These are phyloP conservation scores for Populus alba DNA, from an alignment of 345 rosid species.

Conservation along the genomic window DNA sequence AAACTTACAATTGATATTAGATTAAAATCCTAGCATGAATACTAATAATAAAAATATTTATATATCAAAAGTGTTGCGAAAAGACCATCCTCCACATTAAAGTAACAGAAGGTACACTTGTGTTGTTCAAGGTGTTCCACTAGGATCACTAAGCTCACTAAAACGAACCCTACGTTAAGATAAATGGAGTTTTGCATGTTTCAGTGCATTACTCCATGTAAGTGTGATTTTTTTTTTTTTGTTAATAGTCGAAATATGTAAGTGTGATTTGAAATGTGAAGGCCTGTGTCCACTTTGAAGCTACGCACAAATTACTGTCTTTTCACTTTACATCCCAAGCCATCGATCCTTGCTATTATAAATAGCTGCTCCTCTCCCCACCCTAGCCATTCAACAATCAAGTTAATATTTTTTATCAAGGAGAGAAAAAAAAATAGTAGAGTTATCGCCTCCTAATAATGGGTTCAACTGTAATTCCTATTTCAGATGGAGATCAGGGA, in stretches of 20 bases:
- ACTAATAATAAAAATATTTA: too few relatives aligned
- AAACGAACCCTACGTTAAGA: not conserved
- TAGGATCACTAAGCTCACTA: conserved; percentile 20
- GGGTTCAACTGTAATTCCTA: conserved; percentile 41
- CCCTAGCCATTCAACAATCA: not conserved
- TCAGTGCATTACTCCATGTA: conserved; percentile 5
- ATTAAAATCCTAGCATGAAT: too few relatives aligned
- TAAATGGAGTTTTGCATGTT: not conserved
- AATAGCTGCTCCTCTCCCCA: conserved; percentile 2
- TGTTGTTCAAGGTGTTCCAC: conserved; percentile 51
- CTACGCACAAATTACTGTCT: not conserved
- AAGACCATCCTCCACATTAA: conserved; percentile 27
- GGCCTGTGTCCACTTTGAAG: conserved; percentile 1
- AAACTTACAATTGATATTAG: too few relatives aligned
- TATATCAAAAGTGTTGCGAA: conserved; percentile 9
- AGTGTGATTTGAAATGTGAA: conserved; percentile 14
- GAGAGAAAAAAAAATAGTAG: not conserved
- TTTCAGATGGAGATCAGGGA: conserved; percentile 27
- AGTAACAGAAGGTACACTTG: conserved; percentile 6
- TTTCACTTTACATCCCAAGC: not conserved
- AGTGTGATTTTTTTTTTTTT: conserved; percentile 1
- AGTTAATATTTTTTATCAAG: not conserved
- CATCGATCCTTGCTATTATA: conserved; percentile 14
- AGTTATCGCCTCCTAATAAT: not conserved
- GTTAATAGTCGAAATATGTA: too few relatives aligned